These are phyloP conservation scores for Penicillium fuscoglaucum DNA, from an alignment of 2,329 filamentous ascomycete genomes.

Conservation along the genomic window DNA sequence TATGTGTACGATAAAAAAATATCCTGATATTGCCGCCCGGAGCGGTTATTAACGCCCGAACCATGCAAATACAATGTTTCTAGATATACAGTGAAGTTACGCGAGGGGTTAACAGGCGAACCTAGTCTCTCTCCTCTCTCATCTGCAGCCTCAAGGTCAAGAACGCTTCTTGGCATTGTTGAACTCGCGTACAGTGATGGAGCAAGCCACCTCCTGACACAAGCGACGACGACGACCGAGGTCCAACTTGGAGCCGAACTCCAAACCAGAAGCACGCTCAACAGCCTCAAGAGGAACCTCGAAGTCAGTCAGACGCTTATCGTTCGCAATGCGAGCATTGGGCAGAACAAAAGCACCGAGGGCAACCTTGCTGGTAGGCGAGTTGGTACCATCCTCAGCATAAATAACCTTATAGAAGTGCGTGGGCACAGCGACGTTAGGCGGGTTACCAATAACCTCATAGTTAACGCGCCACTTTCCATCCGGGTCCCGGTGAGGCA, in stretches of 20 bases:
- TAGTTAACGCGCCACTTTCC: conserved; percentile 95
- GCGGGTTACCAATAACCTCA: conserved; percentile 91
- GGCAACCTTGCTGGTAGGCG: conserved; percentile 70
- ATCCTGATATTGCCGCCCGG: conserved; percentile 15
- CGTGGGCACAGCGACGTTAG: conserved; percentile 92
- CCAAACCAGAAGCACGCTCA: conserved; percentile 86
- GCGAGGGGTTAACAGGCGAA: background rate
- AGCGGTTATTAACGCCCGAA: conserved; percentile 25
- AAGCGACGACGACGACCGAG: conserved; percentile 71
- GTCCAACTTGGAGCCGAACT: conserved; percentile 82
- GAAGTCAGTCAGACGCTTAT: conserved; percentile 84
- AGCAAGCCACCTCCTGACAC: conserved; percentile 83
- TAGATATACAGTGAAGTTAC: conserved; percentile 25
- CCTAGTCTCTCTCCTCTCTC: background rate
- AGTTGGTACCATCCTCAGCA: conserved; percentile 72
- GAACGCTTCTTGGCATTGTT: conserved; percentile 55
- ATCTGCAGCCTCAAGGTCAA: background rate
- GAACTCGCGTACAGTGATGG: conserved; percentile 79
- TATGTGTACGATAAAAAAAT: conserved; percentile 13
- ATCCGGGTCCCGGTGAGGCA: conserved; percentile 82
- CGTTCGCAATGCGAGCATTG: conserved; percentile 84
- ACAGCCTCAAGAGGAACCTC: conserved; percentile 92
- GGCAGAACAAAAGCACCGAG: conserved; percentile 93
- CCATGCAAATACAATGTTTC: conserved; percentile 25
- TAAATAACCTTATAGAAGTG: conserved; percentile 99